These are phyloP conservation scores for Flagelloscypha sp. DNA, from an alignment of 768 basidiomycete species.

Conservation along the genomic window DNA sequence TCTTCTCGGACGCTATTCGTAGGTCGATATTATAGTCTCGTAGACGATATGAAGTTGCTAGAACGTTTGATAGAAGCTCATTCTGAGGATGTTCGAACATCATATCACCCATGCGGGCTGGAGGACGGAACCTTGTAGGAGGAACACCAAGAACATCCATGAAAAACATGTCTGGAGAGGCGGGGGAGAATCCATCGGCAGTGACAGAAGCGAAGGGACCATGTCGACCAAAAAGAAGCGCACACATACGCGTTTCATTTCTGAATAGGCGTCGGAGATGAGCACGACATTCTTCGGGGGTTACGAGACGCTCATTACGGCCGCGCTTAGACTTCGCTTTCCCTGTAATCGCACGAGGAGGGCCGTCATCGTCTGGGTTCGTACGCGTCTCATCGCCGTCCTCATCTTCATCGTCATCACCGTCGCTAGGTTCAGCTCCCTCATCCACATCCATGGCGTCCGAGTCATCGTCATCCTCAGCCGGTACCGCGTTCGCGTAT, in stretches of 20 bases:
- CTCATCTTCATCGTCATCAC: constrained; percentile 42
- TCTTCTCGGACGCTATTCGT: constrained; percentile 52
- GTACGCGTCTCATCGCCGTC: constrained; percentile 18
- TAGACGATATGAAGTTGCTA: constrained; percentile 72
- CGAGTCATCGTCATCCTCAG: constrained; percentile 27
- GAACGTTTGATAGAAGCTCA: constrained; percentile 72
- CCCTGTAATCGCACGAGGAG: constrained; percentile 70
- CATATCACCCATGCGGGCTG: constrained; percentile 83
- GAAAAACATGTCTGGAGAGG: constrained; percentile 95
- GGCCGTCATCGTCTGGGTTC: constrained; percentile 20
- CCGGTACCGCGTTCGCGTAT: constrained; percentile 34
- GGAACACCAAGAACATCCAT: constrained; percentile 86
- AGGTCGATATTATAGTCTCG: constrained; percentile 69
- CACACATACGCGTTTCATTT: constrained; percentile 77
- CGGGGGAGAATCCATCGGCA: constrained; percentile 52
- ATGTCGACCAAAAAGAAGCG: constrained; percentile 87
- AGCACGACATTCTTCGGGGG: constrained; percentile 88
- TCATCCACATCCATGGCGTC: constrained; percentile 23
- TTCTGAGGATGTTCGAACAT: constrained; percentile 97
- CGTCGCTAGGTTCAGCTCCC: constrained; percentile 38
- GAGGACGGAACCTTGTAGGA: constrained; percentile 93
- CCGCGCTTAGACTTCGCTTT: constrained; percentile 69
- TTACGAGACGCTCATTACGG: constrained; percentile 82
- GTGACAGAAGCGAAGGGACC: constrained; percentile 68
- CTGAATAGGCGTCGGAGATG: constrained; percentile 84